Evolutionary conservation across 1,284 basidiomycete species (phyloP).

Genomic region (Tylopilus sp.): DNA sequence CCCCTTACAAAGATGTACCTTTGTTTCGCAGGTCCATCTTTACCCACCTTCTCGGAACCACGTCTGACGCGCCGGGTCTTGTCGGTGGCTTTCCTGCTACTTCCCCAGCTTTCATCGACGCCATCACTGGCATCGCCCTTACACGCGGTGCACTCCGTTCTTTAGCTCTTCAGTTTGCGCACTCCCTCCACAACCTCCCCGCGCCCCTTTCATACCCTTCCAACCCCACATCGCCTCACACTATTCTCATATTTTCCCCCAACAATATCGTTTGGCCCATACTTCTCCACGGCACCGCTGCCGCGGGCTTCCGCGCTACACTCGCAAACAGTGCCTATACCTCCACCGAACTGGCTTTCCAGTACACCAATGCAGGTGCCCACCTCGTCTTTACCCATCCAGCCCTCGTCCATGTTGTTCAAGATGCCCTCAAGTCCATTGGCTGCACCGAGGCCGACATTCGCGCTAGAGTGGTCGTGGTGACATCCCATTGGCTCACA

Average conservation of each 20-base stretch:
- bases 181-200: slow-evolving; percentile 56
- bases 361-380: slow-evolving; percentile 66
- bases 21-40: slow-evolving; percentile 58
- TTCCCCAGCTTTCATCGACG: slow-evolving; percentile 75
- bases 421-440: slow-evolving; percentile 56
- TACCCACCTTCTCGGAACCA: slow-evolving; percentile 58
- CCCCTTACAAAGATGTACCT: slow-evolving; percentile 37
- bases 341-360: slow-evolving; percentile 56
- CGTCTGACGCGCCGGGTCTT: slow-evolving; percentile 37
- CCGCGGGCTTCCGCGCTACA: slow-evolving; percentile 64
- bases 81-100: slow-evolving; percentile 56
- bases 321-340: slow-evolving; percentile 60
- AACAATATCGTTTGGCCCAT: slow-evolving; percentile 76
- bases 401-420: slow-evolving; percentile 57
- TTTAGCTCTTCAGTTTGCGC: slow-evolving; percentile 55
- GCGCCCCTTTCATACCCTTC: slow-evolving; percentile 36
- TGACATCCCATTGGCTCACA: slow-evolving; percentile 53
- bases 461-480: slow-evolving; percentile 58
- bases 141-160: slow-evolving; percentile 65
- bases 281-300: slow-evolving; percentile 64
- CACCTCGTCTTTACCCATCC: slow-evolving; percentile 66
- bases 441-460: slow-evolving; percentile 54
- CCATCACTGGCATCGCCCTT: slow-evolving; percentile 64
- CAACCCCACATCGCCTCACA: slow-evolving; percentile 49
- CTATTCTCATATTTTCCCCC: slow-evolving; percentile 65